These are phyloP conservation scores for Biscutella laevigata DNA, from an alignment of 441 rosid genomes.

Conservation along the genomic window DNA sequence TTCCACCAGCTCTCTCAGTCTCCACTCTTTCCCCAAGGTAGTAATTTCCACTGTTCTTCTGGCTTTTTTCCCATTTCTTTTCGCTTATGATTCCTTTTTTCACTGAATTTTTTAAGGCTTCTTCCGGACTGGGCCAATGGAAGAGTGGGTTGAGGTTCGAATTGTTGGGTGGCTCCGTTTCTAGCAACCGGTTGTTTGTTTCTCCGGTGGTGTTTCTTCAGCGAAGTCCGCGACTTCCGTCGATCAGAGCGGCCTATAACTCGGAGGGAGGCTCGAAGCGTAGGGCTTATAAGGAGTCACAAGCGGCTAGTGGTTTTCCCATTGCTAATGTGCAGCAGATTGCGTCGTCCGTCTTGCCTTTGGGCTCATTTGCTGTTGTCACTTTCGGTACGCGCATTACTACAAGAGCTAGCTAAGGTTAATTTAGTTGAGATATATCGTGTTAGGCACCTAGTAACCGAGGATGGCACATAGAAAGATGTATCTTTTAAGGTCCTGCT, in stretches of 20 bases:
- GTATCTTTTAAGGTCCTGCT: not conserved
- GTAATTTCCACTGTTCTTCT: not conserved
- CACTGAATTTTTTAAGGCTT: constrained; percentile 15
- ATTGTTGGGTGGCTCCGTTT: constrained; percentile 16
- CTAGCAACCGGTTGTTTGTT: constrained; percentile 19
- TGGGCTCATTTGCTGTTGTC: constrained; percentile 45
- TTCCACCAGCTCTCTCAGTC: constrained; percentile 24
- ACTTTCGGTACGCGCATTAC: constrained; percentile 51
- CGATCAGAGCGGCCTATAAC: constrained; percentile 41
- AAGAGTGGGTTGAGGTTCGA: constrained; percentile 22
- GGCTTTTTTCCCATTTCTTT: not conserved
- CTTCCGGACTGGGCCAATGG: constrained; percentile 21
- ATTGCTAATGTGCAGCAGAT: constrained; percentile 45
- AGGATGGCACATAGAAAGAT: too few species aligned
- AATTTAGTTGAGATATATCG: not conserved
- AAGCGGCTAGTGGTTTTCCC: constrained; percentile 34
- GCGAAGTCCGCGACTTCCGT: constrained; percentile 30
- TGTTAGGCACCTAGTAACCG: constrained; percentile 4
- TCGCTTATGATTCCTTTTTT: not conserved
- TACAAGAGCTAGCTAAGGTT: not conserved
- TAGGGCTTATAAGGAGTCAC: constrained; percentile 54
- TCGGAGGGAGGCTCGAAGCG: constrained; percentile 39
- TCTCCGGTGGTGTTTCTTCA: constrained; percentile 21
- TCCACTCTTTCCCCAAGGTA: constrained; percentile 25
- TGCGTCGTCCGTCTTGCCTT: constrained; percentile 49